A percentile compares a stretch with the other conserved stretches of the same genome.
Conservation (phyloP, 192 early-diverging fungal species). For the Coemansia aciculifera region DNA sequence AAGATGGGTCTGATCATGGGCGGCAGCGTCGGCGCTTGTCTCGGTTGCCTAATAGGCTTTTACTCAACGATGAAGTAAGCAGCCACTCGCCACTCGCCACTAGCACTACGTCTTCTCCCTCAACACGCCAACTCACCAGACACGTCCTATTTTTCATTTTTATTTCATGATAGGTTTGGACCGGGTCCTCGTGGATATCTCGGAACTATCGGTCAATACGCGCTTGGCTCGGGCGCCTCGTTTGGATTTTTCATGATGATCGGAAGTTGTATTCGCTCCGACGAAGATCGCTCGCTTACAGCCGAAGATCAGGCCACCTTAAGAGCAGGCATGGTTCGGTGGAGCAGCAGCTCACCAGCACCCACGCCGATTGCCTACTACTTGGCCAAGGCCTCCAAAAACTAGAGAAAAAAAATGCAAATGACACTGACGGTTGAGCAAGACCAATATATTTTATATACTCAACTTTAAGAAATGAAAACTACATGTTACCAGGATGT, state of each 20-base stretch:
- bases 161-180: slow-evolving; percentile 58
- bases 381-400: slow-evolving; percentile 30
- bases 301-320: slow-evolving; percentile 32
- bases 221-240: slow-evolving; percentile 73
- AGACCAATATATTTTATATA: background rate
- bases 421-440: background rate
- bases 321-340: slow-evolving; percentile 37
- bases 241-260: slow-evolving; percentile 84
- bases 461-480: background rate
- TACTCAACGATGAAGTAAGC: slow-evolving; percentile 59
- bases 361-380: slow-evolving; percentile 33
- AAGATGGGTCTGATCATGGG: slow-evolving; percentile 60
- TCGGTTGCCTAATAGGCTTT: slow-evolving; percentile 56
- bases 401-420: background rate
- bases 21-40: slow-evolving; percentile 53
- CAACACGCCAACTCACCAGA: background rate
- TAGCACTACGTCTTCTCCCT: background rate
- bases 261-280: slow-evolving; percentile 57
- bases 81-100: background rate
- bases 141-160: background rate
- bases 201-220: slow-evolving; percentile 70
- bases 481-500: background rate
- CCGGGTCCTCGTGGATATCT: slow-evolving; percentile 70
- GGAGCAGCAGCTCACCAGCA: slow-evolving; percentile 25
- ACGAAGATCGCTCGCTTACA: slow-evolving; percentile 32